Evolutionary conservation across 2,329 filamentous ascomycete genomes (phyloP).

Genomic region (Neofusicoccum ribis): DNA sequence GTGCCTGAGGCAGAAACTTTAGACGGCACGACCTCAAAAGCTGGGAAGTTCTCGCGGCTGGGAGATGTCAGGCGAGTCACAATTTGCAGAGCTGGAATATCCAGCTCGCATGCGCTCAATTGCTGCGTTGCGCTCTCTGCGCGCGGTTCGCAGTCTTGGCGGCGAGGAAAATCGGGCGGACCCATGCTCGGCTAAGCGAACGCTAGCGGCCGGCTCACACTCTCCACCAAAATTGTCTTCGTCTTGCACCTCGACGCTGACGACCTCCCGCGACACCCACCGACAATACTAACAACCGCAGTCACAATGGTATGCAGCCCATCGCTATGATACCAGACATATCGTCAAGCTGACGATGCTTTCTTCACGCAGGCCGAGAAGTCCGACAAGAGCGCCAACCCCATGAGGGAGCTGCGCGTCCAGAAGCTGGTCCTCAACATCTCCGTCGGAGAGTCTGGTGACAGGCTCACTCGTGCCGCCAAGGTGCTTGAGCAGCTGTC

Average conservation of each 20-base stretch:
- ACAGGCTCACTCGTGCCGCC: slow-evolving; percentile 98
- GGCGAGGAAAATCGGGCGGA: slow-evolving; percentile 4
- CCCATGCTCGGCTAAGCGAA: slow-evolving; percentile 20
- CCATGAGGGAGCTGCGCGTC: slow-evolving; percentile 99
- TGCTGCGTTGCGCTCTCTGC: neutral
- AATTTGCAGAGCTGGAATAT: neutral
- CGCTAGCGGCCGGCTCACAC: slow-evolving; percentile 20
- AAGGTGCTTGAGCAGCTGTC: slow-evolving; percentile 99
- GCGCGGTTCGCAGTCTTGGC: slow-evolving; percentile 1
- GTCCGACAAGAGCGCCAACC: slow-evolving; percentile 83
- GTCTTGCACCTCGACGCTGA: slow-evolving; percentile 23
- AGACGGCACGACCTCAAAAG: neutral
- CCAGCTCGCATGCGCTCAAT: neutral
- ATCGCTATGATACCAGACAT: neutral
- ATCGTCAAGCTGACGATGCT: slow-evolving; percentile 27
- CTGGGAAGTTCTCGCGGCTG: neutral
- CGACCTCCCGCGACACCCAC: slow-evolving; percentile 31
- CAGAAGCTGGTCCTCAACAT: slow-evolving; percentile 99
- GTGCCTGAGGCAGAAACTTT: slow-evolving; percentile 7
- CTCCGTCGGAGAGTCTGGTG: slow-evolving; percentile 99
- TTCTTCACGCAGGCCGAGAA: slow-evolving; percentile 34
- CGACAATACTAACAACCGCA: slow-evolving; percentile 37
- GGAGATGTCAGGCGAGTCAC: neutral
- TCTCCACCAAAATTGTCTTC: slow-evolving; percentile 21
- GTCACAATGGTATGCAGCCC: slow-evolving; percentile 40